Evolutionary conservation across 2,329 filamentous ascomycete genomes (phyloP), one percentile per base, ranked within the genome.

Genomic region (Alternaria consortialis): DNA sequence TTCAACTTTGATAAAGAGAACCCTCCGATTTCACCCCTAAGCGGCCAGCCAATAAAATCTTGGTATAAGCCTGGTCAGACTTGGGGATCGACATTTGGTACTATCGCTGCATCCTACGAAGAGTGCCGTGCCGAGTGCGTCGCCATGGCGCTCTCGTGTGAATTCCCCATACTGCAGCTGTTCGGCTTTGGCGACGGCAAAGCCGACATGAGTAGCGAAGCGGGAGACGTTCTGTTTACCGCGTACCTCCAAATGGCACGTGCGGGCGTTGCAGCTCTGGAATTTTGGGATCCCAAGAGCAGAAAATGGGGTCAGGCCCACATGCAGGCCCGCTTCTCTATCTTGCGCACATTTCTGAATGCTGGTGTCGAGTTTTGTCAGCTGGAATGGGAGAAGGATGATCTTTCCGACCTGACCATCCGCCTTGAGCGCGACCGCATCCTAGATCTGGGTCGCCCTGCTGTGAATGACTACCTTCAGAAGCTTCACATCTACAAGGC

Each of bases 41-140:
- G 88, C 5, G 85, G 87, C 62, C 90, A 94, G 79, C 91, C 91
- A 1, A 84, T 97, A 48, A 87, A 86, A 2, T 92, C 90, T 1
- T 97, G 91, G 89, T 98, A 98, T 83, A 97, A 95, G 80, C 93
- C 93, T 2, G 93, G 93, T 3, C 92, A 97, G 80, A 98, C 94
- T 0, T 98, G 94, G 94, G 91, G 92, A 57, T 93, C 90, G 5
- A 92, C 97, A 0, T 98, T 98, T 74, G 93, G 94, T 27, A 88
- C 91, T 62, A 88, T 96, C 65, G 93, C 94, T 37, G 92, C 91
- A 4, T 92, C 90, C 15, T 97, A 97, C 74, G 94, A 98, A 80
- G 94, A 98, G 80, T 98, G 94, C 78, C 89, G 94, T 56, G 94
- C 94, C 5, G 94, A 98, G 78, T 91, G 93, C 71, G 94, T 97